Evolutionary conservation across 257 asterid species (phyloP).

Genomic region (Fraxinus excelsior): DNA sequence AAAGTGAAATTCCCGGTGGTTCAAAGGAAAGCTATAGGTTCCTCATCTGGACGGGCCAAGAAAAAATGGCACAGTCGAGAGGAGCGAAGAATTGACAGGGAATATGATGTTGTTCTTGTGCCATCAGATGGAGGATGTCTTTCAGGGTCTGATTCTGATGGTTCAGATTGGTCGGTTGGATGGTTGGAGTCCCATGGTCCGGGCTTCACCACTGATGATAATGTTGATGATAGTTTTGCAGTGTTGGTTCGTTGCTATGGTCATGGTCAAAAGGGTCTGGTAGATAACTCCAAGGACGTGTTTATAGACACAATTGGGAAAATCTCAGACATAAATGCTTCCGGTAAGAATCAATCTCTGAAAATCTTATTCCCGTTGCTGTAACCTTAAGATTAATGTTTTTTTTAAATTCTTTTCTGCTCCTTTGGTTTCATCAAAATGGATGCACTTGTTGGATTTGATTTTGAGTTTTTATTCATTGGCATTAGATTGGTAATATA

Average conservation of each 20-base stretch:
- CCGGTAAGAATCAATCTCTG: constrained; percentile 31
- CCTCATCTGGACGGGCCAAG: constrained; percentile 40
- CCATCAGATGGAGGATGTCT: constrained; percentile 58
- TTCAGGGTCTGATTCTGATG: constrained; percentile 59
- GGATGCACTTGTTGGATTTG: not conserved
- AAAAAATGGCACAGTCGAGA: constrained; percentile 46
- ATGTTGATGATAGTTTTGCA: constrained; percentile 47
- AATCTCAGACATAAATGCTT: constrained; percentile 36
- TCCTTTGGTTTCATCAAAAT: not conserved
- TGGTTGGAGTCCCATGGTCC: constrained; percentile 59
- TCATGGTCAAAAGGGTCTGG: constrained; percentile 26
- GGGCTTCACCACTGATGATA: constrained; percentile 37
- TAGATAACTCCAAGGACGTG: constrained; percentile 30
- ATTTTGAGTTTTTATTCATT: not conserved
- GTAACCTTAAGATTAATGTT: not conserved
- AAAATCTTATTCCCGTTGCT: not conserved
- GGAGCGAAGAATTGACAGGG: constrained; percentile 47
- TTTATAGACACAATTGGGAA: constrained; percentile 29
- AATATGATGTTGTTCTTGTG: constrained; percentile 50
- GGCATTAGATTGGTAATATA: not conserved
- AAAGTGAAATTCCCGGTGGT: no score
- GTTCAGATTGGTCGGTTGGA: constrained; percentile 58
- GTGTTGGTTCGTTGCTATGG: constrained; percentile 59
- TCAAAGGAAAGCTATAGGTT: no score
- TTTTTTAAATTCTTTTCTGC: not conserved